These are phyloP conservation scores for Cicer bijugum DNA, from an alignment of 306 rosid genomes.

Conservation along the genomic window DNA sequence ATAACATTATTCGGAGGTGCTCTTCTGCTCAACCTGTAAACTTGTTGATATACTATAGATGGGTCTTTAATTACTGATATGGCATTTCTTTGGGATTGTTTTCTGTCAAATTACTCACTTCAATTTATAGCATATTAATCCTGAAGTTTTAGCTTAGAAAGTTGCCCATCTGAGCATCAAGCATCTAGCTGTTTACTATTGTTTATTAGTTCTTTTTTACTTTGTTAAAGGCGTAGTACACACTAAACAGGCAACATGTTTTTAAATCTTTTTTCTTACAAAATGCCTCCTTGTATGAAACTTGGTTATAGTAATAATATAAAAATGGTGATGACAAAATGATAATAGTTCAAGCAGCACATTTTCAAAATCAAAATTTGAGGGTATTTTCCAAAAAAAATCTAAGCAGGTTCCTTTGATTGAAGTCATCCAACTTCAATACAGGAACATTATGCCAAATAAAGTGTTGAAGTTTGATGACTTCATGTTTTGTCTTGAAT, in stretches of 20 bases:
- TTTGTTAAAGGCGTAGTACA: neutral
- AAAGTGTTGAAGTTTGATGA: too few species aligned
- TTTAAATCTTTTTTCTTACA: constrained; percentile 7
- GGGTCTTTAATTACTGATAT: neutral
- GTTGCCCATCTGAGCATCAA: neutral
- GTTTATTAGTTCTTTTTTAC: neutral
- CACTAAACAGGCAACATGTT: neutral
- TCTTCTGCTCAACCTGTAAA: neutral
- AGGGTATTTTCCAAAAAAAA: constrained; percentile 2
- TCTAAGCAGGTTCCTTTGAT: neutral
- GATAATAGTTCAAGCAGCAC: neutral
- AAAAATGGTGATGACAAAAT: neutral
- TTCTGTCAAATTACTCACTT: constrained; percentile 1
- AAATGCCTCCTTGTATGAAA: constrained; percentile 5
- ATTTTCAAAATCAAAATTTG: constrained; percentile 5
- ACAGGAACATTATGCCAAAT: neutral
- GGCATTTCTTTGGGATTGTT: constrained; percentile 8
- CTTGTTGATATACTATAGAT: neutral
- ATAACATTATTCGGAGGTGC: constrained; percentile 16
- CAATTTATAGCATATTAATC: neutral
- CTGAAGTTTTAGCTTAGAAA: neutral
- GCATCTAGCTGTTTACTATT: neutral
- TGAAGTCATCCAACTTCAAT: neutral
- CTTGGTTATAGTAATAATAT: neutral
- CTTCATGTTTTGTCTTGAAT: too few species aligned